Evolutionary conservation across 2,329 filamentous ascomycete genomes (phyloP), one percentile per base, ranked within the genome.

Genomic region (Myriosclerotinia duriaeana): DNA sequence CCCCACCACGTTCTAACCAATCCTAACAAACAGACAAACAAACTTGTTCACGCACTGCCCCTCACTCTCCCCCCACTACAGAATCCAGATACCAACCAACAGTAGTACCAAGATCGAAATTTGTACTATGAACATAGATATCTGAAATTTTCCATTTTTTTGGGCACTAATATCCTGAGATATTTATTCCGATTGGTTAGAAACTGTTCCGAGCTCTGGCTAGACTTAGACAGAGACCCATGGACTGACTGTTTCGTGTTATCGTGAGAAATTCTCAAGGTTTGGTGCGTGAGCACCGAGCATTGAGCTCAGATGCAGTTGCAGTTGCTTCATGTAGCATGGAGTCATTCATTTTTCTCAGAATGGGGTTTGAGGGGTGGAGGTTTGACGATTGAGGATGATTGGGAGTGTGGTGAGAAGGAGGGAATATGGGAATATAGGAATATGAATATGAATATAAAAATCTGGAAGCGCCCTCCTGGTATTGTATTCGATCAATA

Each of bases 281-380:
- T 58, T 30, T n/a, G 54, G 5, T 58, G 15, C 55, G 40, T 38
- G 55, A 44, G 22, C 40, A 20, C 15, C 26, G 30, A 34, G 30
- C 40, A 20, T 22, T 40, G 30, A 34, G 30, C 30, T 34, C n/a
- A 46, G 40, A 46, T 34, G 55, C 22, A 14, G 46, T 59, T 34
- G 55, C 22, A 14, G 46, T 59, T 59, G 26, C 22, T 46, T 46
- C 42, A 59, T 59, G 17, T 59, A 59, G 17, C 1, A 58, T 59
- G 40, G 55, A 59, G 55, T 34, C 40, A 59, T 59, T n/a, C 14
- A n/a, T n/a, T 34, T 53, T 20, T 26, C 26, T 26, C 26, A 34
- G 26, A 17, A 46, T 59, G 40, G 55, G 15, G n/a, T 26, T 42
- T 15, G 38, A 26, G 17, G 15, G 50, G 26, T 7, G 52, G 5